Conservation (phyloP, 1,284 basidiomycete genomes). For the Sporisorium iseilematis-ciliati region DNA sequence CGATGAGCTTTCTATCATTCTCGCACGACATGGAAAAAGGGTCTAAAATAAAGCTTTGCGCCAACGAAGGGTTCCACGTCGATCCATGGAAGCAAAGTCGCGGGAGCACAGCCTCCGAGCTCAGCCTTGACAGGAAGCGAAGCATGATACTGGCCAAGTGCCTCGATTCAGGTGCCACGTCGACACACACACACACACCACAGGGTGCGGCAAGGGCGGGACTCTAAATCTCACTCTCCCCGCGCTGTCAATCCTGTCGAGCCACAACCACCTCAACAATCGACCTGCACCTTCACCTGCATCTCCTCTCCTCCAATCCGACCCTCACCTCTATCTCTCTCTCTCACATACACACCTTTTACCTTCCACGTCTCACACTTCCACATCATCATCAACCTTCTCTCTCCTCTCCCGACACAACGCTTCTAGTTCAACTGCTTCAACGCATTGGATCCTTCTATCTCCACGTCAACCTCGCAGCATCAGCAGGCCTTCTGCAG, state of each 20-base stretch:
- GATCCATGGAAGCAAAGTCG: constrained; percentile 24
- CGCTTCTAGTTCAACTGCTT: constrained; percentile 22
- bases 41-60: constrained; percentile 4
- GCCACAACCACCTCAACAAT: constrained; percentile 13
- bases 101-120: constrained; percentile 9
- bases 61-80: constrained; percentile 28
- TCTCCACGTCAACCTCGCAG: constrained; percentile 17
- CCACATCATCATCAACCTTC: constrained; percentile 5
- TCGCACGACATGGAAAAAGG: constrained; percentile 16
- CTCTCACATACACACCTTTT: not conserved
- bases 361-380: constrained; percentile 28
- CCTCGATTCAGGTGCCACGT: constrained; percentile 24
- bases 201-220: not conserved
- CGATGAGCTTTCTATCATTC: not conserved
- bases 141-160: not conserved
- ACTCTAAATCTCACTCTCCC: constrained; percentile 4
- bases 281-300: constrained; percentile 16
- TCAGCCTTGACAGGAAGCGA: not conserved
- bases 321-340: not conserved
- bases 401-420: constrained; percentile 1
- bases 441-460: constrained; percentile 30
- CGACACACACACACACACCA: too few species aligned
- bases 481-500: not conserved
- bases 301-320: constrained; percentile 9
- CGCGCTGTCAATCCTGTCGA: too few species aligned